Evolutionary conservation across 2,329 filamentous ascomycete genomes (phyloP), one percentile per base, ranked within the genome.

Genomic region (Berkeleyomyces basicola): DNA sequence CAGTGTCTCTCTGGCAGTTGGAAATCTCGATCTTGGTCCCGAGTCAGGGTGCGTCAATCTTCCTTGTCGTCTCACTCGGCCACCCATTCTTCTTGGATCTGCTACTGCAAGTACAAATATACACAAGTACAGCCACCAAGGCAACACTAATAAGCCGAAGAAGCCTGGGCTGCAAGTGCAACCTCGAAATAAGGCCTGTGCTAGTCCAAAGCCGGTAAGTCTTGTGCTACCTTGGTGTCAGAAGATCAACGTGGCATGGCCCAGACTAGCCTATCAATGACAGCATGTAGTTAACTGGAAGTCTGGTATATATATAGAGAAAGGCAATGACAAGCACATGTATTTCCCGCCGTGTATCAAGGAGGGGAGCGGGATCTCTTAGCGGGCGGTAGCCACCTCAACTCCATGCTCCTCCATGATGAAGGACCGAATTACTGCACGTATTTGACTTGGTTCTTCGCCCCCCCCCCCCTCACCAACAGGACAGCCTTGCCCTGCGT

Each of bases 201-300:
- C 51, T 55, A 55, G 51, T 39, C 51, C 51, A 55, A 55, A 55
- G 51, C 33, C 9, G 51, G 51, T 55, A 55, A 55, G 51, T 36
- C 39, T 39, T 16, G 51, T 55, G 36, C 51, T 55, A 55, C 51
- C 51, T 37, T 55, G 33, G 23, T 4, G 51, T 39, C 23, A 23
- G 23, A 23, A 23, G 23, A 23, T 23, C 51, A 55, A 55, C 51
- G 11, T 37, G 51, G 23, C 39, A 3, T 55, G 14, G 31, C 11
- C 23, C 4, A 9, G 33, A 31, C 51, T 11, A 55, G 51, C 51
- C 51, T 39, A 49, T 39, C 11, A 36, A 55, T 23, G n/a, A 55
- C 51, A 55, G 23, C 14, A 6, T 5, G 36, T 36, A 55, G 14
- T 6, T n/a, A 55, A 49, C 46, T 16, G 46, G 36, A 55, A 37